A percentile compares a stretch with the other conserved stretches of the same genome.
Conservation (phyloP, 2,329 filamentous ascomycete genomes). For the Neonectria ditissima region DNA sequence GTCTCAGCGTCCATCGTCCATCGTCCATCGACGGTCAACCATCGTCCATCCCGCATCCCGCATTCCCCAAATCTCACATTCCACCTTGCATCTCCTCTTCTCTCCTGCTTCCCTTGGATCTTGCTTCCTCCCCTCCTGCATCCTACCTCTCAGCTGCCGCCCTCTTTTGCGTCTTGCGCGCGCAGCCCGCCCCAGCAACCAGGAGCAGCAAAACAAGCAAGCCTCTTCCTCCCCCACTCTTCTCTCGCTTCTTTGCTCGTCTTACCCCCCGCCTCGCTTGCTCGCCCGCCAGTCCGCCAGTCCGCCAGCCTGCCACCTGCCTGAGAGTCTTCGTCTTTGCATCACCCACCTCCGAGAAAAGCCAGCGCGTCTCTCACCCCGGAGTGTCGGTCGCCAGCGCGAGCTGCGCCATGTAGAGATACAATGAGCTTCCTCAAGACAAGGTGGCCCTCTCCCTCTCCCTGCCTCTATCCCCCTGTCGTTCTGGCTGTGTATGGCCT, state of each 20-base stretch:
- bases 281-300: constrained; percentile 20
- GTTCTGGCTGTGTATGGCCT: neutral
- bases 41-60: constrained; percentile 3
- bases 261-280: constrained; percentile 12
- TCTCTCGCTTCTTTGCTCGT: constrained; percentile 12
- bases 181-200: constrained; percentile 12
- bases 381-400: constrained; percentile 34
- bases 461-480: constrained; percentile 1
- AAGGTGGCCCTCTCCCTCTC: constrained; percentile 50
- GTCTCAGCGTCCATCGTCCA: constrained; percentile 1
- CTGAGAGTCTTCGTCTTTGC: constrained; percentile 7
- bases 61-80: constrained; percentile 25
- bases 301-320: no score
- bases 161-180: constrained; percentile 17
- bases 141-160: constrained; percentile 2
- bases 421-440: constrained; percentile 59
- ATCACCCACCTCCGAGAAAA: constrained; percentile 5
- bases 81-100: constrained; percentile 22
- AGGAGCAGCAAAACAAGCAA: constrained; percentile 17
- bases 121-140: neutral
- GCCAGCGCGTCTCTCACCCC: constrained; percentile 10
- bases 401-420: constrained; percentile 53
- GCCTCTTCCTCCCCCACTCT: constrained; percentile 11
- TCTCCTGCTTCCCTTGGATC: constrained; percentile 13
- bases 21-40: constrained; percentile 2